These are phyloP conservation scores for Bromus sterilis DNA, from an alignment of 176 grass and related monocot species.

Conservation along the genomic window DNA sequence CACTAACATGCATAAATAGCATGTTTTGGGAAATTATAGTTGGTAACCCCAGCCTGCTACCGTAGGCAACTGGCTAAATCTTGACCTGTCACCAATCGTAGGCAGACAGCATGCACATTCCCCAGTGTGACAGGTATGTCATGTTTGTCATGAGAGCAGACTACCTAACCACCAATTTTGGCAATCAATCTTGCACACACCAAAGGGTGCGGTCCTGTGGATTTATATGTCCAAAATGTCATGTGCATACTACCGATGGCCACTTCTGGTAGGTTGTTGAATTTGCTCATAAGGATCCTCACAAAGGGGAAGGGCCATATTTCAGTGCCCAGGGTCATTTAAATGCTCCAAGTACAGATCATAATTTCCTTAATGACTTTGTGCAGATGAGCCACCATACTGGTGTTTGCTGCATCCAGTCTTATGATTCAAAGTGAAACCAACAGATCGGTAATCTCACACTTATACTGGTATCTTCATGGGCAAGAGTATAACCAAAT, in stretches of 20 bases:
- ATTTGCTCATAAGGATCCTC: background rate
- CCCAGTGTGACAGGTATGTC: background rate
- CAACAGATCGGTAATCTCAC: background rate
- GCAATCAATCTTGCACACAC: background rate
- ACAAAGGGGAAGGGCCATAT: background rate
- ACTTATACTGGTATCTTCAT: background rate
- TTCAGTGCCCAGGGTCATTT: background rate
- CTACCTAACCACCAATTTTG: background rate
- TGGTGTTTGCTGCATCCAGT: background rate
- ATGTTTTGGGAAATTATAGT: background rate
- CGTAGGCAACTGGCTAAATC: background rate
- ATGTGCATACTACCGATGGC: background rate
- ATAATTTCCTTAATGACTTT: background rate
- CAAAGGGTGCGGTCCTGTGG: background rate
- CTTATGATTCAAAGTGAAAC: background rate
- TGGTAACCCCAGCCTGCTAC: background rate
- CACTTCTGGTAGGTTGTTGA: background rate
- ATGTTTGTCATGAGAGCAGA: background rate
- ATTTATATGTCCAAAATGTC: background rate
- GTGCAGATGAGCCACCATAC: background rate
- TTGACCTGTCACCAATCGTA: background rate
- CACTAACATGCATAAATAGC: background rate
- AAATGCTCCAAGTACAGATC: background rate
- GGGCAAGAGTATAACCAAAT: background rate
- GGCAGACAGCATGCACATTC: background rate